phyloP scores from a whole-genome alignment of 805 yeast genomes.

The Ogataea trehalophila region DNA sequence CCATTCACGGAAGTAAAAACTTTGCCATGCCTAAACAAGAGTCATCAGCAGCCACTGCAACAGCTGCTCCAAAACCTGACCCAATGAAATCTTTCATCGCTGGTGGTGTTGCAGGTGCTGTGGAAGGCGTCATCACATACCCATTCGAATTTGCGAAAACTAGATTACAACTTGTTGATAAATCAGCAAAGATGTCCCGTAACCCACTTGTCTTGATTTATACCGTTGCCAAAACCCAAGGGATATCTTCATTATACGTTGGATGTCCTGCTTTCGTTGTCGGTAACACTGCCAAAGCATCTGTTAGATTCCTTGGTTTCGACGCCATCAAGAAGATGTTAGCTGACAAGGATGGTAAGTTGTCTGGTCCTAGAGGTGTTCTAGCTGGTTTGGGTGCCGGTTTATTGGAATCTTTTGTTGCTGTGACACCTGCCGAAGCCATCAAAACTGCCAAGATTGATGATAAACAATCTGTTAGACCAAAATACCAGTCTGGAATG shows the following conservation, averaged over 20 bases:
- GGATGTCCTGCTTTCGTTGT: slow-evolving; percentile 97
- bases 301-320: slow-evolving; percentile 90
- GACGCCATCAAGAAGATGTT: slow-evolving; percentile 77
- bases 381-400: slow-evolving; percentile 99
- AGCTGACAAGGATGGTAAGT: slow-evolving; percentile 78
- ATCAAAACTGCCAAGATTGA: slow-evolving; percentile 94
- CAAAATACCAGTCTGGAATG: slow-evolving; percentile 68
- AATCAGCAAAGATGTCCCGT: slow-evolving; percentile 57
- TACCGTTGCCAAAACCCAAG: slow-evolving; percentile 72
- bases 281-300: slow-evolving; percentile 94
- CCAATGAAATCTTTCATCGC: slow-evolving; percentile 83
- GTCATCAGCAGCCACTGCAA: background rate
- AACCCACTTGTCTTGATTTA: slow-evolving; percentile 82
- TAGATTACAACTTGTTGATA: slow-evolving; percentile 75
- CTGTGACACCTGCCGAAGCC: slow-evolving; percentile 96
- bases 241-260: slow-evolving; percentile 73
- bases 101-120: slow-evolving; percentile 96
- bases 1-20: background rate
- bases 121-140: slow-evolving; percentile 87
- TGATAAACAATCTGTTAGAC: slow-evolving; percentile 73
- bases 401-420: slow-evolving; percentile 80
- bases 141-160: slow-evolving; percentile 98
- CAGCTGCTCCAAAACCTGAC: slow-evolving; percentile 41
- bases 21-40: background rate
- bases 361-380: slow-evolving; percentile 88